Evolutionary conservation across 768 basidiomycete genomes (phyloP).

Genomic region (Chalciporus sphaerocephalus): DNA sequence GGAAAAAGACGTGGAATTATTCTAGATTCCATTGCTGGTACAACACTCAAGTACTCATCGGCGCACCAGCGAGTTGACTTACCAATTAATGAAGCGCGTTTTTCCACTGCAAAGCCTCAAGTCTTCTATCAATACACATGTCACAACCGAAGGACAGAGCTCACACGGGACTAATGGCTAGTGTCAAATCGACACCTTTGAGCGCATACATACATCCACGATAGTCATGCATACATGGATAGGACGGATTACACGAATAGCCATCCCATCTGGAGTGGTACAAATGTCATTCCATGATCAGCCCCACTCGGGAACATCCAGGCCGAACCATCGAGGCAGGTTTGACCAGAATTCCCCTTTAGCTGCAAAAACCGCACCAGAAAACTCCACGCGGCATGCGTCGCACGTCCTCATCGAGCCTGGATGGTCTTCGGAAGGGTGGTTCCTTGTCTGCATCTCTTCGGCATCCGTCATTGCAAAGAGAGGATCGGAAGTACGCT

Average conservation of each 20-base stretch:
- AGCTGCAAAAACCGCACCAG: constrained; percentile 52
- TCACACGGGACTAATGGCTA: too few relatives aligned
- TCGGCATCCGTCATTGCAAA: constrained; percentile 67
- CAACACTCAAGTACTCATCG: too few relatives aligned
- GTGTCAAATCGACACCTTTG: not conserved
- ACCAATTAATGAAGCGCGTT: too few relatives aligned
- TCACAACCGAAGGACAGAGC: too few relatives aligned
- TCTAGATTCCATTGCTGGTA: too few relatives aligned
- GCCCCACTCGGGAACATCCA: constrained; percentile 43
- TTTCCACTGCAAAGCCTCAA: too few relatives aligned
- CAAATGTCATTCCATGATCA: constrained; percentile 7
- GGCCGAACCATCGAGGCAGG: constrained; percentile 62
- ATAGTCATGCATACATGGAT: not conserved
- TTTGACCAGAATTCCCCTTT: constrained; percentile 63
- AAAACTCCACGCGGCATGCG: constrained; percentile 58
- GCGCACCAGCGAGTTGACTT: too few relatives aligned
- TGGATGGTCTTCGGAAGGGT: constrained; percentile 38
- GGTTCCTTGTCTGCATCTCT: constrained; percentile 58
- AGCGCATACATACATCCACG: not conserved
- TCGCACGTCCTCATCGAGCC: constrained; percentile 58
- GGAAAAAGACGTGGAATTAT: too few relatives aligned
- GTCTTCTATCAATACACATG: too few relatives aligned
- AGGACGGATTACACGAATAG: constrained; percentile 13
- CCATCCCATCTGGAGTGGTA: not conserved
- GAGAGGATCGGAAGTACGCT: constrained; percentile 65